Evolutionary conservation across 1,139 yeast genomes (phyloP), one percentile per base, ranked within the genome.

Genomic region (Pichia kudriavzevii): DNA sequence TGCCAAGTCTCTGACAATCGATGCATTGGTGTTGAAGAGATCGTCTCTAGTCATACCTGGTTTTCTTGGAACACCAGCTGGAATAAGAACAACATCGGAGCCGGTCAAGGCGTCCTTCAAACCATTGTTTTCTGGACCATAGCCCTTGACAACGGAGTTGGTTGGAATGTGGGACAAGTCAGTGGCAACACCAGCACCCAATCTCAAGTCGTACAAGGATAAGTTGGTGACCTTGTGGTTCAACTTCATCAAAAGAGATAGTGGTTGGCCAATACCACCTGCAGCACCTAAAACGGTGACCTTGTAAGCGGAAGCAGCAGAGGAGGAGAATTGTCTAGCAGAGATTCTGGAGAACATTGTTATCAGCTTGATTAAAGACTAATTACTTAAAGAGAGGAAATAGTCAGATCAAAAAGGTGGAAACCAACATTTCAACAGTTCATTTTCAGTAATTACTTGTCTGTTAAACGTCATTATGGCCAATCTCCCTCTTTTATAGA

Each of bases 31-130:
- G 71, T 85, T 84, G 79, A 91, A 91, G 59, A 91, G 74, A 60
- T 91, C 98, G 61, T 91, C 98, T 72, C 94, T 76, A 55, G 97
- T 87, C 97, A 88, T 88, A 59, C 97, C 97, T 48, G 97, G 97
- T 72, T 91, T 91, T 72, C 98, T 83, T 66, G 98, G 98, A 40
- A 91, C 95, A 67, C 98, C 98, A 41, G 98, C 98, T 54, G 98
- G 97, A 62, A 91, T 88, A 50, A 91, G 70, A 42, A 91, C 94
- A 48, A 91, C 77, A 56, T 91, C 93, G 34, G 95, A 71, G 47
- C 75, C 91, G 47, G 75, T 70, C 53, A 91, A 70, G 35, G 97
- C 84, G 40, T 65, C 63, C 51, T 76, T 73, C 56, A 91, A 72
- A 35, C 94, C 96, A 40, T 78, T 79, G 55, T 79, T 76, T 55